A percentile compares a stretch with the other conserved stretches of the same genome.
These are phyloP conservation scores for Trichoderma lentiforme DNA, from an alignment of 2,329 filamentous ascomycete species.

Conservation along the genomic window DNA sequence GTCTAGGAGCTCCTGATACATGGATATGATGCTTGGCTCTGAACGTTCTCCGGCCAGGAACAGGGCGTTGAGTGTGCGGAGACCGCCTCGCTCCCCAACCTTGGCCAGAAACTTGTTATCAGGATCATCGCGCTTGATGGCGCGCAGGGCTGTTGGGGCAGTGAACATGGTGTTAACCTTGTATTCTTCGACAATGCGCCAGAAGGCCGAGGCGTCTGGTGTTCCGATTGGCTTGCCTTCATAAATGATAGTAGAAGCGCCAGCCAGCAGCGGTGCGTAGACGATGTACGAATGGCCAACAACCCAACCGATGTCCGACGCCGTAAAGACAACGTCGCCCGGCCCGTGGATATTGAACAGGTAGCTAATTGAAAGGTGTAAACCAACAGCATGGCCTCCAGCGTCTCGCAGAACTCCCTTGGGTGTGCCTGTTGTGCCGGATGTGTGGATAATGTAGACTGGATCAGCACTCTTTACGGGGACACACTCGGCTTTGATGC, in stretches of 20 bases:
- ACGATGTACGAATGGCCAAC: slow-evolving; percentile 72
- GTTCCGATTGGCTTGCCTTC: slow-evolving; percentile 94
- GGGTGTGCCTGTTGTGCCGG: slow-evolving; percentile 74
- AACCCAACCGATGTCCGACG: slow-evolving; percentile 87
- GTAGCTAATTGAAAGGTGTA: slow-evolving; percentile 78
- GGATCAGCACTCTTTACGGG: slow-evolving; percentile 74
- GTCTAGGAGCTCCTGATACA: slow-evolving; percentile 72
- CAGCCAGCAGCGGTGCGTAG: slow-evolving; percentile 80
- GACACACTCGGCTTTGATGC: slow-evolving; percentile 69
- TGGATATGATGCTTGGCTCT: slow-evolving; percentile 78
- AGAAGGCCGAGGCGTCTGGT: slow-evolving; percentile 82
- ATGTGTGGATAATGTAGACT: slow-evolving; percentile 90
- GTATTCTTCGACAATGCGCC: slow-evolving; percentile 82
- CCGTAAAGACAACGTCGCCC: slow-evolving; percentile 70
- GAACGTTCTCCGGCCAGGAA: slow-evolving; percentile 89
- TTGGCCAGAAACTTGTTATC: slow-evolving; percentile 63
- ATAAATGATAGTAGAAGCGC: slow-evolving; percentile 82
- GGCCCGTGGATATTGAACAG: slow-evolving; percentile 79
- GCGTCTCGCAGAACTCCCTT: slow-evolving; percentile 83
- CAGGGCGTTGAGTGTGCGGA: slow-evolving; percentile 68
- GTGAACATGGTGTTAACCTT: slow-evolving; percentile 82
- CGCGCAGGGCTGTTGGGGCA: slow-evolving; percentile 80
- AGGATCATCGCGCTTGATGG: slow-evolving; percentile 82
- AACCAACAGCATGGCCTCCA: slow-evolving; percentile 80
- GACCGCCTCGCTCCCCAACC: slow-evolving; percentile 63